Base-by-base conservation (phyloP, 352 stramenopile genomes). In the Pythium aristosporum region DNA sequence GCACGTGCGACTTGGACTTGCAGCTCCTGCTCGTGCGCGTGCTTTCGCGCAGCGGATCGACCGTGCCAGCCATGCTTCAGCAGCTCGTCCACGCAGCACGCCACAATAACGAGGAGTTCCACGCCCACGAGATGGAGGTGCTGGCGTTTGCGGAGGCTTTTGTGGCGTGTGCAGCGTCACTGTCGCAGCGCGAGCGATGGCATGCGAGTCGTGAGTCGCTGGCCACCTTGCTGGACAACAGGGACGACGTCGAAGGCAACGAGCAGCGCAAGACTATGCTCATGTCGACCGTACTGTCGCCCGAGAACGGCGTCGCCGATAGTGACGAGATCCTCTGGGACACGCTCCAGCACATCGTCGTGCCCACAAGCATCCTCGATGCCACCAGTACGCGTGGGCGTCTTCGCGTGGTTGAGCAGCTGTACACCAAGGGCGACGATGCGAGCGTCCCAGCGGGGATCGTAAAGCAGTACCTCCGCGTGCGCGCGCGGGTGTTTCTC, bases 191-290 rank as follows among this genome's bases (percentile, higher is more conserved):
- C 7, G 63, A 65, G n/a, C 21, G 37, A n/a, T 65, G 63, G 63
- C 62, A 69, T 46, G 47, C 50, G n/a, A 44, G 39, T 25, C 54
- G 57, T 37, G 49, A 59, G 32, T 23, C 62, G 48, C 53, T 85
- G 13, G 63, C 58, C n/a, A 60, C 66, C 8, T 68, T 67, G 11
- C 62, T 85, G 3, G 73, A 89, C 34, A 71, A 72, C 46, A 42
- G 52, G 3, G 69, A 81, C 37, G 80, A 89, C 46, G 55, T 69
- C 20, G 79, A 85, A 36, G 59, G 69, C 6, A 72, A 85, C n/a
- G 78, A 88, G 52, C 78, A 89, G 48, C 66, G 80, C 4, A 87
- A 85, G 67, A 77, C 72, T 47, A 72, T 82, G 46, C 65, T 89
- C 18, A 69, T 89, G 20, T 76, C 76, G 7, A 65, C 59, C 13